Evolutionary conservation across 2,329 filamentous ascomycete genomes (phyloP).

Genomic region (Metarhizium humberi): DNA sequence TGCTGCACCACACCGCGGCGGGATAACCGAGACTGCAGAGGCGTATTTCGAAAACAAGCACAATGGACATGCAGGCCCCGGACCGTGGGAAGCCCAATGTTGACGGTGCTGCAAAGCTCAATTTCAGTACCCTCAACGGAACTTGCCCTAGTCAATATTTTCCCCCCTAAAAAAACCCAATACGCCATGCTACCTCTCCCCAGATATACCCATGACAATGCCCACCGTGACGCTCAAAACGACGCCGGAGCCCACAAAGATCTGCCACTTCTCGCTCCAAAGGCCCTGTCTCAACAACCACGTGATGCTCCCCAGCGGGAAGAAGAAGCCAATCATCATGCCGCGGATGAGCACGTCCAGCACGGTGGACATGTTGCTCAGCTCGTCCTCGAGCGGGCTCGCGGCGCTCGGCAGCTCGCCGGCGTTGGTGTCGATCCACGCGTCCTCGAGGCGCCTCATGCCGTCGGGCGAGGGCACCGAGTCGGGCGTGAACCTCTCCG

Average conservation of each 20-base stretch:
- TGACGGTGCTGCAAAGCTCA: too few relatives aligned
- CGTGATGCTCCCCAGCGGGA: conserved; percentile 75
- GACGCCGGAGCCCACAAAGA: conserved; percentile 80
- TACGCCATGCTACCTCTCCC: conserved; percentile 15
- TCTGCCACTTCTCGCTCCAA: conserved; percentile 73
- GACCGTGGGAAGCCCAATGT: too few relatives aligned
- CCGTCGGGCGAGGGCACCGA: conserved; percentile 74
- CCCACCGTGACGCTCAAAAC: conserved; percentile 72
- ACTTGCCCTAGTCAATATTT: too few relatives aligned
- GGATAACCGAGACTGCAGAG: too few relatives aligned
- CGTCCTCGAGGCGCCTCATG: conserved; percentile 72
- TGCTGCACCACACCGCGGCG: too few relatives aligned
- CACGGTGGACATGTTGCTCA: conserved; percentile 41
- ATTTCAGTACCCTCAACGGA: too few relatives aligned
- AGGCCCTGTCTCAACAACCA: conserved; percentile 83
- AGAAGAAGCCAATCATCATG: conserved; percentile 88
- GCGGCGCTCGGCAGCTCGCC: conserved; percentile 28
- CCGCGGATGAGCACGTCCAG: conserved; percentile 83
- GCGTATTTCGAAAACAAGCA: too few relatives aligned
- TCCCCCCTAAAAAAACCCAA: too few relatives aligned
- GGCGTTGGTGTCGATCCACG: conserved; percentile 72
- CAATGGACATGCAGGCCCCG: too few relatives aligned
- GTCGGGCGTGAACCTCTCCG: conserved; percentile 75
- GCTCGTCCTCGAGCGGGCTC: conserved; percentile 33
- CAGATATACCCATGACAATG: conserved; percentile 44